Conservation (phyloP, 1,284 basidiomycete species). For the Boletus mariae region DNA sequence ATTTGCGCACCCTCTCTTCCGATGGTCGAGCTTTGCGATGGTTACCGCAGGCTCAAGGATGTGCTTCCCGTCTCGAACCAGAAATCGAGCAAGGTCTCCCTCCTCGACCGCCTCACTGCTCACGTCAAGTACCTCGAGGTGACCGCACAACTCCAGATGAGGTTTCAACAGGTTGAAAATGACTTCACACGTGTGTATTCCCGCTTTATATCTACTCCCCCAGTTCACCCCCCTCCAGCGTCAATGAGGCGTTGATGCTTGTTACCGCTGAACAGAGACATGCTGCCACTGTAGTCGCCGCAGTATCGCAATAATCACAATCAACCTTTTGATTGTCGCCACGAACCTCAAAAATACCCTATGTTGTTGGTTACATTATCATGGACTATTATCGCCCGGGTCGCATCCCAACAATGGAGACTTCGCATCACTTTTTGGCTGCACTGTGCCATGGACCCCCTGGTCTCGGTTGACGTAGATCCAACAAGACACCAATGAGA, state of each 20-base stretch:
- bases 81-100: slow-evolving; percentile 82
- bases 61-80: slow-evolving; percentile 81
- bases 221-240: slow-evolving; percentile 36
- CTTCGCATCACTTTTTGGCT: slow-evolving; percentile 40
- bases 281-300: slow-evolving; percentile 55
- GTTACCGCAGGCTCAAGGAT: slow-evolving; percentile 81
- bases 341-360: no score
- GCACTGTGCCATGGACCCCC: slow-evolving; percentile 29
- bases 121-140: slow-evolving; percentile 80
- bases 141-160: slow-evolving; percentile 66
- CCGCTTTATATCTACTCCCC: background rate
- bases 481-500: slow-evolving; percentile 63
- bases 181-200: slow-evolving; percentile 51
- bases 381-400: slow-evolving; percentile 7
- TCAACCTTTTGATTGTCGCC: slow-evolving; percentile 45
- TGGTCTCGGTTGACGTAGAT: slow-evolving; percentile 43
- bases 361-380: background rate
- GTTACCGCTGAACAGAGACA: slow-evolving; percentile 69
- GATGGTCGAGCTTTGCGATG: slow-evolving; percentile 67
- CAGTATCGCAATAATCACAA: slow-evolving; percentile 43
- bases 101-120: slow-evolving; percentile 79
- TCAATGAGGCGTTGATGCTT: slow-evolving; percentile 84
- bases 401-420: slow-evolving; percentile 38
- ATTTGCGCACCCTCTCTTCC: no score
- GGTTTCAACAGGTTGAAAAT: slow-evolving; percentile 68